Conservation (phyloP, 306 rosid genomes). For the Pachyrhizus erosus region DNA sequence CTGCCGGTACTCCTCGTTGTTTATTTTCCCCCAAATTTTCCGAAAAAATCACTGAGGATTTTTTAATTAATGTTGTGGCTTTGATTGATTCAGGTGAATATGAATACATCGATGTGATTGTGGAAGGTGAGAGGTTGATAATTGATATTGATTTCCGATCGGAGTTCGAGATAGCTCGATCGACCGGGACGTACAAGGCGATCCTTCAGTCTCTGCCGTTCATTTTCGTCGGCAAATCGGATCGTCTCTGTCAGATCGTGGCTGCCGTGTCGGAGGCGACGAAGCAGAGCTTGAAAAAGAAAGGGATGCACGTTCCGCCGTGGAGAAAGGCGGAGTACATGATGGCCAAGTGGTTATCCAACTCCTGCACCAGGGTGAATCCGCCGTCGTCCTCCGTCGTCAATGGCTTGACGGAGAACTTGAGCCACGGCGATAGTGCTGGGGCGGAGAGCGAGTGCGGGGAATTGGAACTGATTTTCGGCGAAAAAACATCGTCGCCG, state of each 20-base stretch:
- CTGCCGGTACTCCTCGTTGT: conserved; percentile 63
- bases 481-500: conserved; percentile 51
- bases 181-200: conserved; percentile 82
- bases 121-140: conserved; percentile 79
- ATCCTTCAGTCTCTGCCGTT: conserved; percentile 83
- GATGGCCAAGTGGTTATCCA: conserved; percentile 91
- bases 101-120: conserved; percentile 82
- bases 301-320: conserved; percentile 97
- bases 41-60: background rate
- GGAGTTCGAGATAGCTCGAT: conserved; percentile 94
- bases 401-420: background rate
- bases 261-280: conserved; percentile 84
- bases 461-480: conserved; percentile 77
- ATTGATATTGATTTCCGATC: conserved; percentile 92
- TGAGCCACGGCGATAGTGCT: conserved; percentile 10
- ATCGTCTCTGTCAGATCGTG: conserved; percentile 80
- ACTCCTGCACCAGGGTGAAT: conserved; percentile 54
- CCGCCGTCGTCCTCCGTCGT: conserved; percentile 37
- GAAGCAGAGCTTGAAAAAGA: conserved; percentile 88
- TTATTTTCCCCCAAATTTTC: background rate
- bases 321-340: conserved; percentile 96
- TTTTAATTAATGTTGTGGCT: conserved; percentile 10
- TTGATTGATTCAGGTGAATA: conserved; percentile 76
- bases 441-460: conserved; percentile 60
- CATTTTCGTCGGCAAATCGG: conserved; percentile 86